These are phyloP conservation scores for Leishmania guyanensis DNA, from an alignment of 208 protist genomes.

Conservation along the genomic window DNA sequence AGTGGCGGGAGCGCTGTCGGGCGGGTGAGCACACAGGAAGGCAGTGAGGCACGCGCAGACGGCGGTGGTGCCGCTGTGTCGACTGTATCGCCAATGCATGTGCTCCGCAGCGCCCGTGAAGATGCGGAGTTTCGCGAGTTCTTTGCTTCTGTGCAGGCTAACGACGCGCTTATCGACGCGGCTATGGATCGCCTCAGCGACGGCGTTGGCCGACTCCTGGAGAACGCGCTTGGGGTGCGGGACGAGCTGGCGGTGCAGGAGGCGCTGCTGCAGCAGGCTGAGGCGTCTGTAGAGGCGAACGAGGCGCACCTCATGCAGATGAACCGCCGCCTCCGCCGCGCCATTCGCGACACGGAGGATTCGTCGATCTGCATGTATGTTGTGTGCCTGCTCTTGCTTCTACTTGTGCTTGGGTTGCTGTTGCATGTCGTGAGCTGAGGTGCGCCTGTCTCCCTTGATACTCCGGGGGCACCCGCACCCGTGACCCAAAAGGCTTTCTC, in stretches of 20 bases:
- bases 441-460: background rate
- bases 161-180: slow-evolving; percentile 63
- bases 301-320: slow-evolving; percentile 46
- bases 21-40: background rate
- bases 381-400: slow-evolving; percentile 40
- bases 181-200: slow-evolving; percentile 65
- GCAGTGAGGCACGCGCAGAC: background rate
- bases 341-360: slow-evolving; percentile 58
- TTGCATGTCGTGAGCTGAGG: slow-evolving; percentile 24
- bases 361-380: slow-evolving; percentile 59
- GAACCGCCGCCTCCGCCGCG: slow-evolving; percentile 55
- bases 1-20: background rate
- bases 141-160: slow-evolving; percentile 49
- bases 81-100: slow-evolving; percentile 1
- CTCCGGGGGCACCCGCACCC: background rate
- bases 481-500: background rate
- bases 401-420: slow-evolving; percentile 43
- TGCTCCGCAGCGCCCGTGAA: slow-evolving; percentile 41
- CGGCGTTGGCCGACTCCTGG: slow-evolving; percentile 56
- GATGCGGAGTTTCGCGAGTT: slow-evolving; percentile 74
- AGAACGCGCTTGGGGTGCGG: slow-evolving; percentile 65
- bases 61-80: background rate
- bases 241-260: slow-evolving; percentile 64
- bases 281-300: slow-evolving; percentile 42
- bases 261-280: slow-evolving; percentile 52